Base-by-base conservation (phyloP, 169 alveolate species). In the Plasmodium chabaudi region DNA sequence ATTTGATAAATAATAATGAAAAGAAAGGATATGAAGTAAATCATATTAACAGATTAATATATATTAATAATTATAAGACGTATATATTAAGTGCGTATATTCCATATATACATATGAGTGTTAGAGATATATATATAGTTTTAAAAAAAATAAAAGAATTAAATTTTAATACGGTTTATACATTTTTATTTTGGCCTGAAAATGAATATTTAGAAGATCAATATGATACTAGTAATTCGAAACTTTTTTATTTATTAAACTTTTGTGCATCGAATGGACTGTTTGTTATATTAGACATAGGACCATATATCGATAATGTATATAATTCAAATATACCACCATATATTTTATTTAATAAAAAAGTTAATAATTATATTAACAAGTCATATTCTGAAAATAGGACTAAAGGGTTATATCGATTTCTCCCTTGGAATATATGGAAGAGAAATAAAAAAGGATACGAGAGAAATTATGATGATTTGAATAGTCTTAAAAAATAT, bases 211-310 rank as follows among this genome's bases (percentile, higher is more conserved):
- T 84, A 39, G 91, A 84, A 84, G 74, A 84, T 60, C 9, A 57
- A 6, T 84, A 84, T 64, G 91, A 84, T 42, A 84, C 15, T 19
- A 69, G 39, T 34, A 69, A 84, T 21, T 84, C 91, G 6, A 84
- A 84, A 15, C 87, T 84, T 39, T 84, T 84, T 46, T 69, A 68
- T 47, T 59, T 84, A 57, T 71, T 84, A 59, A 84, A 84, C 44
- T 84, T 84, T 27, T 84, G 91, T 84, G 75, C 91, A 23, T 84
- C 91, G 21, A 84, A 84, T 84, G 91, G 91, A 27, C 57, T 84
- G 1, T 84, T 84, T 47, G 91, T 84, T 19, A 84, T 84, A 34
- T 23, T 84, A 57, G 73, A 84, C 59, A 84, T 84, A 21, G 91
- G 91, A 9, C 91, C 91, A n/a, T 84, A 69, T 69, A 69, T 84